These are phyloP conservation scores for Coprinopsis strossmayeri DNA, from an alignment of 768 basidiomycete genomes.

Conservation along the genomic window DNA sequence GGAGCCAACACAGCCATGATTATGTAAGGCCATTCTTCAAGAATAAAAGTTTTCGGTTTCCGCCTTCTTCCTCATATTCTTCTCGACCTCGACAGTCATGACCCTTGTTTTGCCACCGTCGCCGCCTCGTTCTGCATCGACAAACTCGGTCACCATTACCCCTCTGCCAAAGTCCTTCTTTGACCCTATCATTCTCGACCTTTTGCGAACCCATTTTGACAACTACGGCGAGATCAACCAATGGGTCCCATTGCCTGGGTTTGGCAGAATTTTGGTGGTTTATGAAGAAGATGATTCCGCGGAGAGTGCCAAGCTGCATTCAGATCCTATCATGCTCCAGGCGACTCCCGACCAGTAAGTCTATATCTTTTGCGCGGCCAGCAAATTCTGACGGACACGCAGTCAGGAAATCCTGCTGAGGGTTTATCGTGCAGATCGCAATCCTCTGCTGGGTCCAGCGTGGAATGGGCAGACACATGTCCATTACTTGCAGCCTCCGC, in stretches of 20 bases:
- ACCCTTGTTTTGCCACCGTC: conserved; percentile 13
- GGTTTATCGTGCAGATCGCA: conserved; percentile 70
- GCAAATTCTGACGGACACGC: conserved; percentile 8
- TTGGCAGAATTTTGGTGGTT: conserved; percentile 79
- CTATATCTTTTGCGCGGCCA: conserved; percentile 7
- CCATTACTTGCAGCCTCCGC: conserved; percentile 72
- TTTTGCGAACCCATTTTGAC: conserved; percentile 67
- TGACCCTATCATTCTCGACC: conserved; percentile 56
- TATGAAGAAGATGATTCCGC: conserved; percentile 60
- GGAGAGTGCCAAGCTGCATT: conserved; percentile 56
- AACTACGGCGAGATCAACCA: conserved; percentile 77
- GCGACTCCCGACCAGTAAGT: conserved; percentile 46
- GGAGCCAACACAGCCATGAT: neutral
- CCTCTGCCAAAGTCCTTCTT: conserved; percentile 75
- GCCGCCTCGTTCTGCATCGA: conserved; percentile 25
- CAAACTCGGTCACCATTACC: conserved; percentile 85
- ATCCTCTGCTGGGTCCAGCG: conserved; percentile 42
- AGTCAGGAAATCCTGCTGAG: conserved; percentile 52
- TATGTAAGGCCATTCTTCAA: neutral
- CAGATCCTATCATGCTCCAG: conserved; percentile 60
- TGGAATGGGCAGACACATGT: conserved; percentile 26
- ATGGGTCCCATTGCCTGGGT: conserved; percentile 84
- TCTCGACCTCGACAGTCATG: conserved; percentile 5
- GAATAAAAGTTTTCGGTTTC: neutral
- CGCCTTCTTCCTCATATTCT: neutral